Base-by-base conservation (phyloP, 2,329 filamentous ascomycete species). In the Nemania diffusa region DNA sequence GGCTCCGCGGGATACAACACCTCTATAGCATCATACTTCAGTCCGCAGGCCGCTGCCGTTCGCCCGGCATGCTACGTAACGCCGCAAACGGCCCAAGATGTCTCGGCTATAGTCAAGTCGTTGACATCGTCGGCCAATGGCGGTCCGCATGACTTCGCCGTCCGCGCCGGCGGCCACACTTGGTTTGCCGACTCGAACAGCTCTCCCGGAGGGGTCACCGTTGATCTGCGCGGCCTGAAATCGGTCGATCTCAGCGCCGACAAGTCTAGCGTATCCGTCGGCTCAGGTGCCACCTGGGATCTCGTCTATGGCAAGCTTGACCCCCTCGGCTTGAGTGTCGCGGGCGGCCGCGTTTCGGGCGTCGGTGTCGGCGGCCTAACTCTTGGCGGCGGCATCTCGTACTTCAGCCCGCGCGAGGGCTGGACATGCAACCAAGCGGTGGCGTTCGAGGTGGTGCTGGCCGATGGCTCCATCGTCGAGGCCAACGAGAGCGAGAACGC, bases 121-220 rank as follows among this genome's bases (percentile, higher is more conserved):
- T 63, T 78, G 22, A 70, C 69, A 8, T 55, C 58, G 13, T 59
- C 20, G 24, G 55, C 52, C 15, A 59, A 62, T 29, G 71, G 67
- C 58, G 44, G 61, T n/a, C 50, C 53, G 22, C 13, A 40, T 27
- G 73, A 69, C 0, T 88, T 88, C 74, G 81, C 85, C 2, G 79
- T 85, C 65, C 84, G 84, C 42, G 78, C 80, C 51, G 85, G 85
- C n/a, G 85, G 86, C 0, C 85, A 88, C 74, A 81, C 80, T 1
- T 78, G 82, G 2, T 84, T 83, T 65, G 75, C 79, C 0, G 81
- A 79, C 3, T 78, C 79, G 1, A 82, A 83, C 6, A 87, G 80
- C 71, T 79, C 79, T 63, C 70, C 76, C 5, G 70, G 70, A 15
- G 80, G 82, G 15, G 74, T 84, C 4, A 80, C 80, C 3, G 76